These are phyloP conservation scores for Tolypocladium pustulatum DNA, from an alignment of 2,329 filamentous ascomycete genomes.

Conservation along the genomic window DNA sequence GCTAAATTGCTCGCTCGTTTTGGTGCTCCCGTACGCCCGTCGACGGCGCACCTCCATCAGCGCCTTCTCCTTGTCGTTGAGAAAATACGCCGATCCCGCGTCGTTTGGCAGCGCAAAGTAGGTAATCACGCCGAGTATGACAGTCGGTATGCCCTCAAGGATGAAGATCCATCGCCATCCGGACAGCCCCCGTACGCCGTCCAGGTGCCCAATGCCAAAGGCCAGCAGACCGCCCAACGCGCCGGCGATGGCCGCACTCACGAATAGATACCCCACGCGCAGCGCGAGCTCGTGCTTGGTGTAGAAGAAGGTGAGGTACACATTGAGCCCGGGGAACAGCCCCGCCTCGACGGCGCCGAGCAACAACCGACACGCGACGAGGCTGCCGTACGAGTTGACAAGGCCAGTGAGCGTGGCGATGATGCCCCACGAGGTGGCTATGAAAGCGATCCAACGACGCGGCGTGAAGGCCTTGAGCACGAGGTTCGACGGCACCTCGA, in stretches of 20 bases:
- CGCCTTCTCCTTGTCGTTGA: slow-evolving; percentile 49
- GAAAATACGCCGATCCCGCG: slow-evolving; percentile 45
- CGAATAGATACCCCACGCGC: slow-evolving; percentile 64
- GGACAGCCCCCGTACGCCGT: slow-evolving; percentile 49
- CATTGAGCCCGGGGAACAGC: slow-evolving; percentile 56
- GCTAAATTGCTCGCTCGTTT: slow-evolving; percentile 33
- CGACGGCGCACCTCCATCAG: slow-evolving; percentile 39
- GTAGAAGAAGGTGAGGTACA: slow-evolving; percentile 70
- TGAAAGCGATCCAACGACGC: slow-evolving; percentile 53
- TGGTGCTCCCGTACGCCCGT: slow-evolving; percentile 36
- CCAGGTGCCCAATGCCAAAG: slow-evolving; percentile 64
- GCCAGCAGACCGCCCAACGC: slow-evolving; percentile 64
- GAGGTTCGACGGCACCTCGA: slow-evolving; percentile 57
- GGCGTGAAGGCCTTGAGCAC: slow-evolving; percentile 54
- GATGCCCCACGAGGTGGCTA: slow-evolving; percentile 54
- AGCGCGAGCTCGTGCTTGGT: slow-evolving; percentile 62
- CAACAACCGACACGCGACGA: slow-evolving; percentile 59
- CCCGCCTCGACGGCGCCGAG: slow-evolving; percentile 61
- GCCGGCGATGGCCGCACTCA: slow-evolving; percentile 59
- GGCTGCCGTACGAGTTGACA: slow-evolving; percentile 50
- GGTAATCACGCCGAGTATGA: slow-evolving; percentile 21
- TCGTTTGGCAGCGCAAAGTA: slow-evolving; percentile 26
- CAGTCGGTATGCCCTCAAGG: slow-evolving; percentile 35
- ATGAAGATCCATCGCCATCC: slow-evolving; percentile 68
- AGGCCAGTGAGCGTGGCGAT: slow-evolving; percentile 62